phyloP scores from a whole-genome alignment of 2,329 filamentous ascomycete genomes.

The Aspergillus hiratsukae region DNA sequence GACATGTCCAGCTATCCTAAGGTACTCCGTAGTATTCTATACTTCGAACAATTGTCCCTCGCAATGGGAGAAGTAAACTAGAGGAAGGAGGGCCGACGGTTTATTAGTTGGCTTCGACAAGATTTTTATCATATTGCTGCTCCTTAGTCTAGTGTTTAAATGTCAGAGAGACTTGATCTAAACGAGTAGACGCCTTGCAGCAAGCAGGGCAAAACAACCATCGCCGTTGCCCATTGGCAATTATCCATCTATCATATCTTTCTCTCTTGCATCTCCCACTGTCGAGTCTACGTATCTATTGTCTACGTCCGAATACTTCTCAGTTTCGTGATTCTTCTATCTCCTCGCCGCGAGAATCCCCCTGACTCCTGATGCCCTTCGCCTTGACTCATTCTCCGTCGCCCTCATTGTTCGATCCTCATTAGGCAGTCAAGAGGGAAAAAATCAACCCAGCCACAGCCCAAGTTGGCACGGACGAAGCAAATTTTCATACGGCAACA shows the following conservation, averaged over 20 bases:
- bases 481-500: slow-evolving; percentile 8
- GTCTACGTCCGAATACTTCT: not conserved
- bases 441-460: slow-evolving; percentile 4
- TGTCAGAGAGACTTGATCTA: not conserved
- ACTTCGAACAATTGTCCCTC: not conserved
- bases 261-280: not conserved
- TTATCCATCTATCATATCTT: not conserved
- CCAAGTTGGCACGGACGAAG: slow-evolving; percentile 5
- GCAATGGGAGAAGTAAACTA: not conserved
- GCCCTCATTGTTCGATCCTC: slow-evolving; percentile 3
- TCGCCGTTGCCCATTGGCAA: not conserved
- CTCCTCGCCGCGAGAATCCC: not conserved
- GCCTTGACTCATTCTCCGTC: not conserved
- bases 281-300: not conserved
- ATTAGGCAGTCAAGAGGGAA: not conserved
- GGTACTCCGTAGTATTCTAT: too few relatives aligned
- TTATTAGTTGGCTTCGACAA: not conserved
- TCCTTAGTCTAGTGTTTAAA: not conserved
- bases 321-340: not conserved
- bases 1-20: not conserved
- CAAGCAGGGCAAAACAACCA: not conserved
- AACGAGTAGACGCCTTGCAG: not conserved
- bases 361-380: not conserved
- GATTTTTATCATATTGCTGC: not conserved
- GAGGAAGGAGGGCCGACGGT: not conserved